phyloP scores from a whole-genome alignment of 306 rosid genomes.

The Mucuna pruriens region DNA sequence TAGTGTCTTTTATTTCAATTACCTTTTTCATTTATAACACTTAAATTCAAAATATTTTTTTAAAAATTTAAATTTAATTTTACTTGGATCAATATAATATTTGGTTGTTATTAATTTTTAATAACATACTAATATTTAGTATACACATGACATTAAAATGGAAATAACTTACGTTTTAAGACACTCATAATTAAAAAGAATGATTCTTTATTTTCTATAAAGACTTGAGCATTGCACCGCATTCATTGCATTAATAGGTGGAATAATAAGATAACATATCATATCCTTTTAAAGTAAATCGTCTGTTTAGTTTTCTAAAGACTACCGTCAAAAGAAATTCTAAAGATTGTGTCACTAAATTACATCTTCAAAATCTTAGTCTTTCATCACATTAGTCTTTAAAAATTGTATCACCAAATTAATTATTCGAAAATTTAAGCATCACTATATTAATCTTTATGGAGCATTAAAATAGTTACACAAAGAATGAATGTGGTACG shows the following conservation, averaged over 20 bases:
- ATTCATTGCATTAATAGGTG: neutral
- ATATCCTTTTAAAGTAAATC: neutral
- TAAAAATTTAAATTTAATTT: too few species aligned
- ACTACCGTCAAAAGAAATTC: too few species aligned
- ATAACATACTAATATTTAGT: neutral
- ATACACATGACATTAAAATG: neutral
- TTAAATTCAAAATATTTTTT: too few species aligned
- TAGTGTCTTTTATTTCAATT: too few species aligned
- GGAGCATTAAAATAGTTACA: neutral
- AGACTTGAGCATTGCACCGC: neutral
- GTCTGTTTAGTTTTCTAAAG: too few species aligned
- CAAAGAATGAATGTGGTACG: neutral
- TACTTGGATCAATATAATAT: too few species aligned
- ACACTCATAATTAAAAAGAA: neutral
- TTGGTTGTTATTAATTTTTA: too few species aligned
- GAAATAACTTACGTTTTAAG: neutral
- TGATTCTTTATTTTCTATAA: neutral
- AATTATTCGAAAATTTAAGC: neutral
- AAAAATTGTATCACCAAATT: neutral
- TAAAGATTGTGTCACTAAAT: too few species aligned
- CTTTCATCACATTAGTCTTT: neutral
- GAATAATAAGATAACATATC: neutral
- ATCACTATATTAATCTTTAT: neutral
- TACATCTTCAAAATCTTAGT: neutral
- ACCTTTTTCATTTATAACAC: too few species aligned